Conservation (phyloP, 768 basidiomycete species). For the Peribolospora baueri region DNA sequence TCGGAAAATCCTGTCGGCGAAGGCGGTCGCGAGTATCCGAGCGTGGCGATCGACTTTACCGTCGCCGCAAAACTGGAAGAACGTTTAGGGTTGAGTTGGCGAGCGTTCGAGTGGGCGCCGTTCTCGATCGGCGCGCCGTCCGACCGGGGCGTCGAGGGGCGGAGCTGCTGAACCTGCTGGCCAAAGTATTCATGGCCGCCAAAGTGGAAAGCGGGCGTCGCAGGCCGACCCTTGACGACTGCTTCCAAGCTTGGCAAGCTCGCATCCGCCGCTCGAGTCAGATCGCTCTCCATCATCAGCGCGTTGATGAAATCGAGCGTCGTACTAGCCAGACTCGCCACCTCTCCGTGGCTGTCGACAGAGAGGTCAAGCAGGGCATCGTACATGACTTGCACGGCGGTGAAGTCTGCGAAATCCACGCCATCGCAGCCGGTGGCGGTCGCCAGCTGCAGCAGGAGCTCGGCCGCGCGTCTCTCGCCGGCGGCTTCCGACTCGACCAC, state of each 20-base stretch:
- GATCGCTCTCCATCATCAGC: conserved; percentile 67
- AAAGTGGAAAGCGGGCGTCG: conserved; percentile 21
- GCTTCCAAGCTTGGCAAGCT: conserved; percentile 23
- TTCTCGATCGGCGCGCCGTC: conserved; percentile 6
- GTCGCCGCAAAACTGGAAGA: no score
- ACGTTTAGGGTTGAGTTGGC: conserved; percentile 2
- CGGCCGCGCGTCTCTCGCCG: background rate
- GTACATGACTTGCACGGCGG: conserved; percentile 45
- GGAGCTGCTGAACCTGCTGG: conserved; percentile 47
- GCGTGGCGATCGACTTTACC: no score
- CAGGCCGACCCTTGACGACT: background rate
- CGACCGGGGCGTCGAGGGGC: conserved; percentile 26
- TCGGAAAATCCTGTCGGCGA: no score
- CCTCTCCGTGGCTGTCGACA: conserved; percentile 77
- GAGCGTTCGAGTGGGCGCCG: conserved; percentile 4
- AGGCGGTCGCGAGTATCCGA: no score
- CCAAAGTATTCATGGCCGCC: conserved; percentile 27
- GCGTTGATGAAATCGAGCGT: conserved; percentile 82
- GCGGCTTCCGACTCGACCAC: conserved; percentile 37
- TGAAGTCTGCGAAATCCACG: conserved; percentile 9
- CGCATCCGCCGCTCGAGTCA: conserved; percentile 44
- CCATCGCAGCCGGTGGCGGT: conserved; percentile 9
- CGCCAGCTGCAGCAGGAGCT: background rate
- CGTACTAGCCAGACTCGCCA: conserved; percentile 69
- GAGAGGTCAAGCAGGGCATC: conserved; percentile 57